phyloP scores from a whole-genome alignment of 768 basidiomycete species.

The Dioszegia aurantiaca region DNA sequence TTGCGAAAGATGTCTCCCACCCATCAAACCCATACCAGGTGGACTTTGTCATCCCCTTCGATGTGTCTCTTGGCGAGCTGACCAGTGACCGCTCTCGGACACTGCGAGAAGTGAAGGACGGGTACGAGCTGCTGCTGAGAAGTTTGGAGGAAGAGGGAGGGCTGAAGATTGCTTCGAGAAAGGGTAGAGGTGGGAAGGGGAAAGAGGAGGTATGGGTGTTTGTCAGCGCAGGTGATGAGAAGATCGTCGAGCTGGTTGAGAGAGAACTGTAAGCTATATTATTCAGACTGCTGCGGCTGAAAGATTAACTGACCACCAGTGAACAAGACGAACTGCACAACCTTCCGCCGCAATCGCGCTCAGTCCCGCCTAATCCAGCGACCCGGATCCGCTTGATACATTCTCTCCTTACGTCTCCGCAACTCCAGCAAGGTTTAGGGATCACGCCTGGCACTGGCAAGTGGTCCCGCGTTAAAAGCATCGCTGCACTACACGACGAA shows the following conservation, averaged over 20 bases:
- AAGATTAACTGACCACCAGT: too few relatives aligned
- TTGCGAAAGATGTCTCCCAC: conserved; percentile 15
- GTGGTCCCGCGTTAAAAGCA: conserved; percentile 77
- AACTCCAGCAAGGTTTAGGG: conserved; percentile 77
- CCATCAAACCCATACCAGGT: conserved; percentile 42
- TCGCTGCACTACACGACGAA: conserved; percentile 80
- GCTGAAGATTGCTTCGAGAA: conserved; percentile 38
- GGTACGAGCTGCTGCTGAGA: conserved; percentile 39
- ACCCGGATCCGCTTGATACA: conserved; percentile 44
- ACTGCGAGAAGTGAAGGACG: conserved; percentile 30
- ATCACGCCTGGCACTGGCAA: conserved; percentile 67
- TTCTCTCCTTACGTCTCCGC: conserved; percentile 54
- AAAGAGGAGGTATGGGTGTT: conserved; percentile 59
- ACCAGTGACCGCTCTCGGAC: conserved; percentile 16
- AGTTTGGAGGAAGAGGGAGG: conserved; percentile 43
- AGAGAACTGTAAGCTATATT: conserved; percentile 72
- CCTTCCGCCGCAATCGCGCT: conserved; percentile 58
- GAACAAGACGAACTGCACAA: conserved; percentile 54
- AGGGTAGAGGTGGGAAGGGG: conserved; percentile 28
- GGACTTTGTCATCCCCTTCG: conserved; percentile 45
- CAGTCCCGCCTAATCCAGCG: conserved; percentile 61
- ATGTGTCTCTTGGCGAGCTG: conserved; percentile 18
- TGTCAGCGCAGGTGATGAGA: conserved; percentile 65
- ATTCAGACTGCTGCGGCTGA: too few relatives aligned
- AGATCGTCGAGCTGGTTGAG: conserved; percentile 65